Evolutionary conservation across 2,329 filamentous ascomycete species (phyloP).

Genomic region (Fusarium anthophilum): DNA sequence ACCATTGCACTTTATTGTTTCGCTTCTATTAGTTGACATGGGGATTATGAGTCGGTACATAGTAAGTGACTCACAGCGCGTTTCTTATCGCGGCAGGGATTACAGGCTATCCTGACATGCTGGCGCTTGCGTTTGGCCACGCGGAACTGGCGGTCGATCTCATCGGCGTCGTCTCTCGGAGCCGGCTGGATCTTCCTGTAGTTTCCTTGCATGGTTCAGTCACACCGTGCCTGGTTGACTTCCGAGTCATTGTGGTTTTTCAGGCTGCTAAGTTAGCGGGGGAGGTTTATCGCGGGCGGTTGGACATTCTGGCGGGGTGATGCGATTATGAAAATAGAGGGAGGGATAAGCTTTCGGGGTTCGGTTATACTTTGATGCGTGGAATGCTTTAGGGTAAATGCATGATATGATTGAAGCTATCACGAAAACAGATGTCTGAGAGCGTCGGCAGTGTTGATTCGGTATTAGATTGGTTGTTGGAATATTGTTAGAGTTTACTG

Average conservation of each 20-base stretch:
- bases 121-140: not conserved
- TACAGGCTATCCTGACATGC: slow-evolving; percentile 15
- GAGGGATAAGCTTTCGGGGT: not conserved
- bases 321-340: not conserved
- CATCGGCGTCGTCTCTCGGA: not conserved
- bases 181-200: slow-evolving; percentile 8
- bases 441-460: not conserved
- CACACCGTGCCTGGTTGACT: not conserved
- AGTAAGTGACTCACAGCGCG: not conserved
- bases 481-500: not conserved
- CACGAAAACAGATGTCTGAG: not conserved
- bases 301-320: not conserved
- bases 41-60: not conserved
- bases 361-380: not conserved
- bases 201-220: slow-evolving; percentile 1
- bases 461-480: not conserved
- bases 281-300: not conserved
- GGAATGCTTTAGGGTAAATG: not conserved
- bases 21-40: not conserved
- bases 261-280: not conserved
- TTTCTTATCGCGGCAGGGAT: slow-evolving; percentile 12
- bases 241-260: not conserved
- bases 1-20: not conserved
- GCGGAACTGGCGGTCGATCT: not conserved
- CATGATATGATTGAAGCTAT: not conserved